These are phyloP conservation scores for Nitzschia palea DNA, from an alignment of 108 stramenopile genomes.

Conservation along the genomic window DNA sequence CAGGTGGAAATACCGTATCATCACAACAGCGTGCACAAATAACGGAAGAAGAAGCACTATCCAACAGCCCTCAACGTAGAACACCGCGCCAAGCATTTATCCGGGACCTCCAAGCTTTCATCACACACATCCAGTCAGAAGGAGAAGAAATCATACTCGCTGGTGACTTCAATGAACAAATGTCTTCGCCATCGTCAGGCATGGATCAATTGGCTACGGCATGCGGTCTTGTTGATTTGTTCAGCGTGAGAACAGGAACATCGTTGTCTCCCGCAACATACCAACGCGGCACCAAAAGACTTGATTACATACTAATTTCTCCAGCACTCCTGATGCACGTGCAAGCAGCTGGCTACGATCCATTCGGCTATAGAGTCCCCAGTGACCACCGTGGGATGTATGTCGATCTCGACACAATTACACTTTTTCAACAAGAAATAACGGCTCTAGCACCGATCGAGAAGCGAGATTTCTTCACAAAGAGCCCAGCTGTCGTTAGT, in stretches of 20 bases:
- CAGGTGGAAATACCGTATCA: too few species aligned
- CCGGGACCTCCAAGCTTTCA: background rate
- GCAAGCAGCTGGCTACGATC: background rate
- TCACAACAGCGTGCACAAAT: too few species aligned
- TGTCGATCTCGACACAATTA: background rate
- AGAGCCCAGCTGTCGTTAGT: background rate
- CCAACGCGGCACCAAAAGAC: background rate
- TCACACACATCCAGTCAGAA: background rate
- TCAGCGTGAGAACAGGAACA: too few species aligned
- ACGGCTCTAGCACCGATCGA: background rate
- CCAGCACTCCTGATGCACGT: too few species aligned
- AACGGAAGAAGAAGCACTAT: too few species aligned
- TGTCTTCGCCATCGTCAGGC: background rate
- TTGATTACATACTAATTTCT: background rate
- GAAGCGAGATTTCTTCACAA: too few species aligned
- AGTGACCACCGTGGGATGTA: background rate
- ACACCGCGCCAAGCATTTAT: background rate
- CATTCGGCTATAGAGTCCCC: background rate
- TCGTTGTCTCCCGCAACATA: background rate
- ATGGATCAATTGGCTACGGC: background rate
- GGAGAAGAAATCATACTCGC: background rate
- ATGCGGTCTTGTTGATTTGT: too few species aligned
- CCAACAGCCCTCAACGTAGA: too few species aligned
- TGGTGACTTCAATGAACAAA: background rate
- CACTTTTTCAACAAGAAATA: background rate